Evolutionary conservation across 768 basidiomycete genomes (phyloP), one percentile per base, ranked within the genome.

Genomic region (Tylopilus vinaceipallidus): DNA sequence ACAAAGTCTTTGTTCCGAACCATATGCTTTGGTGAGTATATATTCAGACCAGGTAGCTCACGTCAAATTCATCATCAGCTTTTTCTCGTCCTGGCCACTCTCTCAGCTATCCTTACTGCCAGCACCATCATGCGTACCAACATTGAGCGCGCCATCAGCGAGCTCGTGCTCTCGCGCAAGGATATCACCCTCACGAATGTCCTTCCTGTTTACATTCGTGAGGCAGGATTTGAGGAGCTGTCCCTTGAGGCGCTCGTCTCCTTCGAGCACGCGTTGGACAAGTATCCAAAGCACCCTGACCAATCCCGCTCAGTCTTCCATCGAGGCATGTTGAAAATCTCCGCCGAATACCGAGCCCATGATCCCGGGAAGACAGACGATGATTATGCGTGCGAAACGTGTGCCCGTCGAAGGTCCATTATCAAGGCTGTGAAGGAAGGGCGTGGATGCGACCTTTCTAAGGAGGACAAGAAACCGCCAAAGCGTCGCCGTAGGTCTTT

Each of bases 241-340:
- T 35, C 23, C 27, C 13, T 32, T 34, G 59, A 61, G 1, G 55
- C 49, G 9, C 38, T 53, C 46, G 13, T n/a, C 40, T 36, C 46
- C 13, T 56, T 59, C 13, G 55, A 60, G 30, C 49, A 49, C n/a
- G 54, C 58, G 8, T 19, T 50, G 39, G 52, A 57, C 22, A 57
- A 61, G 52, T 55, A 48, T 47, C 55, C 47, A 2, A 41, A 14
- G 23, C 44, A 38, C 17, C 35, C 42, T 2, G 26, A 35, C 44
- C 36, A 37, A 33, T 47, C 49, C 26, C 58, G 32, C 26, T 19
- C 45, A 4, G 30, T 45, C 29, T 49, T 53, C 17, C 16, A 19
- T 23, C 34, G 38, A 13, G 37, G 38, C 0, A 32, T 61, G 20
- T 42, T 9, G 7, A 20, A 19, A 11, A 46, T 57, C 35, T 44